A percentile compares a stretch with the other conserved stretches of the same genome.
These are phyloP conservation scores for Tuber brumale DNA, from an alignment of 495 filamentous ascomycete genomes.

Conservation along the genomic window DNA sequence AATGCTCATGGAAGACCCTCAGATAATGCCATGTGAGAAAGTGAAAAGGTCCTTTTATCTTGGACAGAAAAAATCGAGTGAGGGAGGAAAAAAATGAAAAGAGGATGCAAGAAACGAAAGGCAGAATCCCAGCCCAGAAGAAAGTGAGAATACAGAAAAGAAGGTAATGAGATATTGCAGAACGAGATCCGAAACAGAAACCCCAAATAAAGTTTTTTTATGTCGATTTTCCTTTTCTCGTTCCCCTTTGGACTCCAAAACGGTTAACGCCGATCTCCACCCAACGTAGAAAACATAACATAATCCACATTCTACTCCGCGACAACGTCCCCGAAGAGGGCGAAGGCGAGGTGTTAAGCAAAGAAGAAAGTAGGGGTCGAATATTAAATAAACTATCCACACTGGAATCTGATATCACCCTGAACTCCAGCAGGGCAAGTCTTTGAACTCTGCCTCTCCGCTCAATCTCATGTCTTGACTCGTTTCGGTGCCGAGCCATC, in stretches of 20 bases:
- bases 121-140: slow-evolving; percentile 5
- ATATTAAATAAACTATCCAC: slow-evolving; percentile 35
- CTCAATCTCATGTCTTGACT: slow-evolving; percentile 39
- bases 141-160: slow-evolving; percentile 14
- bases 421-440: slow-evolving; percentile 28
- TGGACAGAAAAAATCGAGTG: background rate
- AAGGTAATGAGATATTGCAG: slow-evolving; percentile 23
- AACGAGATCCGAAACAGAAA: slow-evolving; percentile 12
- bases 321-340: slow-evolving; percentile 11
- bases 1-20: slow-evolving; percentile 10
- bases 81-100: background rate
- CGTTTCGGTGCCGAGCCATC: slow-evolving; percentile 42
- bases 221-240: background rate
- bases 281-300: slow-evolving; percentile 39
- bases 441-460: slow-evolving; percentile 7
- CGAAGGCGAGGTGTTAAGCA: slow-evolving; percentile 11
- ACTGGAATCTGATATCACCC: slow-evolving; percentile 25
- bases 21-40: background rate
- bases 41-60: background rate
- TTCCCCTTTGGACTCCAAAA: slow-evolving; percentile 7
- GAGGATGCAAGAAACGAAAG: slow-evolving; percentile 7
- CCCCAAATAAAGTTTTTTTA: background rate
- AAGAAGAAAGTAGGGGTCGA: slow-evolving; percentile 23
- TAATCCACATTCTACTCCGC: slow-evolving; percentile 1
- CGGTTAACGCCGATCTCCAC: slow-evolving; percentile 38